These are phyloP conservation scores for Beta macrorhiza DNA, from an alignment of 179 eudicot genomes.

Conservation along the genomic window DNA sequence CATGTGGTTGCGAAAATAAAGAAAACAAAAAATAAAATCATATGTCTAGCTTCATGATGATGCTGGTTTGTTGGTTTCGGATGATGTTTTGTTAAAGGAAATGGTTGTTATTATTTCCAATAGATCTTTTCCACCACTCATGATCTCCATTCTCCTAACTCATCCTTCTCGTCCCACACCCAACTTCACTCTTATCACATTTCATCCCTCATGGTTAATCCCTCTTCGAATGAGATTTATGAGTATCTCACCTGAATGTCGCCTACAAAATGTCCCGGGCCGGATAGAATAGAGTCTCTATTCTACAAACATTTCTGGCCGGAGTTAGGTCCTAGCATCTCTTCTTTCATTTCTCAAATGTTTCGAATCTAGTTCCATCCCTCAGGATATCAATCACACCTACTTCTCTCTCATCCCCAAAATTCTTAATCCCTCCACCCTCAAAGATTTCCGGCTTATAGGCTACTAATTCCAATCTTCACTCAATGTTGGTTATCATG, in stretches of 20 bases:
- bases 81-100: too few relatives aligned
- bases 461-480: not conserved
- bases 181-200: too few relatives aligned
- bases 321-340: accelerated
- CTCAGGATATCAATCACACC: not conserved
- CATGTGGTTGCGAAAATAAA: too few relatives aligned
- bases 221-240: not conserved
- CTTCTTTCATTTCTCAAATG: not conserved
- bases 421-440: not conserved
- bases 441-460: not conserved
- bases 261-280: not conserved
- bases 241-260: not conserved
- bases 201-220: accelerated
- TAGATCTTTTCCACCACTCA: too few relatives aligned
- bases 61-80: too few relatives aligned
- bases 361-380: not conserved
- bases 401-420: not conserved
- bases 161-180: not conserved
- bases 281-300: not conserved
- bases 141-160: too few relatives aligned
- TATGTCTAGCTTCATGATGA: too few relatives aligned
- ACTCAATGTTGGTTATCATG: too few relatives aligned
- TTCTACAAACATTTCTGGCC: not conserved
- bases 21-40: too few relatives aligned
- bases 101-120: too few relatives aligned